These are phyloP conservation scores for Scheffersomyces ergatensis DNA, from an alignment of 805 yeast species.

Conservation along the genomic window DNA sequence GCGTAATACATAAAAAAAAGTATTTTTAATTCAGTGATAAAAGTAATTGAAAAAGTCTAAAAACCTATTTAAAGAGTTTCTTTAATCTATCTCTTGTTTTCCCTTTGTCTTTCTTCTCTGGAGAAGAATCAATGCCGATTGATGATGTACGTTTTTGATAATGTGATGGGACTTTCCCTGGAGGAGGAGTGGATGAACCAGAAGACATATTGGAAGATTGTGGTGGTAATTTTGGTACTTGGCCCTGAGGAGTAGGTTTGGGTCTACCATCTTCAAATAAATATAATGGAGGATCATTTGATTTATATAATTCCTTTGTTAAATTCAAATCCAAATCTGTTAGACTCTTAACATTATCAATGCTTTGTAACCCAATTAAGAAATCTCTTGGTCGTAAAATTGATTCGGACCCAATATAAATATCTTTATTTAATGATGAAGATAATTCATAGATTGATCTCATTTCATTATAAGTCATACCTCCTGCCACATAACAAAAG, in stretches of 20 bases:
- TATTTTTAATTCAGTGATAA: too few species aligned
- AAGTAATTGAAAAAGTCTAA: too few species aligned
- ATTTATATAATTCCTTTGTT: constrained; percentile 21
- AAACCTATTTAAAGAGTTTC: constrained; percentile 41
- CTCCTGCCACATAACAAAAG: constrained; percentile 85
- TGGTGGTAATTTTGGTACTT: neutral
- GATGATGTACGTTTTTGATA: constrained; percentile 17
- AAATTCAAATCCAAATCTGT: constrained; percentile 40
- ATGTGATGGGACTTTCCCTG: constrained; percentile 17
- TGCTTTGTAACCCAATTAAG: constrained; percentile 40
- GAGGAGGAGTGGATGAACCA: constrained; percentile 4
- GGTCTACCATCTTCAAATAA: constrained; percentile 34
- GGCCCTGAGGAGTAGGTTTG: constrained; percentile 8
- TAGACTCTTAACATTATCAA: constrained; percentile 37
- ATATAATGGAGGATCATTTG: constrained; percentile 41
- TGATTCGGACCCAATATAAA: constrained; percentile 80
- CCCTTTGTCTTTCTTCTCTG: constrained; percentile 15
- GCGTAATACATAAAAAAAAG: too few species aligned
- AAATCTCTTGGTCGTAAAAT: constrained; percentile 57
- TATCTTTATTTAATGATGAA: constrained; percentile 59
- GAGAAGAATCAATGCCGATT: neutral
- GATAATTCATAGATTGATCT: constrained; percentile 74
- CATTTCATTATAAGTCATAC: constrained; percentile 79
- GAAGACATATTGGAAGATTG: constrained; percentile 4
- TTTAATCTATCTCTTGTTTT: constrained; percentile 47